Percentiles rank a stretch among this genome's conserved stretches.
These are phyloP conservation scores for Skeletonema costatum DNA, from an alignment of 108 stramenopile species.

Conservation along the genomic window DNA sequence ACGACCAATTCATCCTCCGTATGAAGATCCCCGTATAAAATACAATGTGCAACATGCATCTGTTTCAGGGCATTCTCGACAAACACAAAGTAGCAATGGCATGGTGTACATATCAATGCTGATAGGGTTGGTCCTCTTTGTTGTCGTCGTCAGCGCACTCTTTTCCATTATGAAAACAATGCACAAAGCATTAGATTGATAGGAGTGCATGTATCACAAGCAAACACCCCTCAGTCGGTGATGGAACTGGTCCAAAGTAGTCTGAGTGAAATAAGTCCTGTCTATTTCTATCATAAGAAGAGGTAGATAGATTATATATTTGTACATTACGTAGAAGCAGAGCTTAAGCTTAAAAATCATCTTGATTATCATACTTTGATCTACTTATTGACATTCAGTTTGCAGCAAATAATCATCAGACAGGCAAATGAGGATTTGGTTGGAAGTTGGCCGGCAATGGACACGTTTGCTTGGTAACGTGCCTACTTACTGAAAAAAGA, in stretches of 20 bases:
- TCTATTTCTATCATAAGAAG: neutral
- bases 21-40: conserved; percentile 2
- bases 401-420: no score
- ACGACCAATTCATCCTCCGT: neutral
- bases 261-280: neutral
- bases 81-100: neutral
- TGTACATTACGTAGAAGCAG: neutral
- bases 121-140: conserved; percentile 16
- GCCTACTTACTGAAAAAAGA: no score
- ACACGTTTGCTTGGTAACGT: no score
- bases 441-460: no score
- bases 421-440: no score
- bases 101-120: conserved; percentile 23
- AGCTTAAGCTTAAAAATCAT: neutral
- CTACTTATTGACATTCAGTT: no score
- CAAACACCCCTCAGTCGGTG: neutral
- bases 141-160: conserved; percentile 22
- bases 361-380: neutral
- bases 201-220: neutral
- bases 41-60: conserved; percentile 2
- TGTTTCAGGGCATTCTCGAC: neutral
- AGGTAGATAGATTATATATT: neutral
- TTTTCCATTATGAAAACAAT: conserved; percentile 31
- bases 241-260: neutral
- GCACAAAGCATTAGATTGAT: conserved; percentile 1